Evolutionary conservation across 768 basidiomycete genomes (phyloP), one percentile per base, ranked within the genome.

Genomic region (Lactarius deliciosus): DNA sequence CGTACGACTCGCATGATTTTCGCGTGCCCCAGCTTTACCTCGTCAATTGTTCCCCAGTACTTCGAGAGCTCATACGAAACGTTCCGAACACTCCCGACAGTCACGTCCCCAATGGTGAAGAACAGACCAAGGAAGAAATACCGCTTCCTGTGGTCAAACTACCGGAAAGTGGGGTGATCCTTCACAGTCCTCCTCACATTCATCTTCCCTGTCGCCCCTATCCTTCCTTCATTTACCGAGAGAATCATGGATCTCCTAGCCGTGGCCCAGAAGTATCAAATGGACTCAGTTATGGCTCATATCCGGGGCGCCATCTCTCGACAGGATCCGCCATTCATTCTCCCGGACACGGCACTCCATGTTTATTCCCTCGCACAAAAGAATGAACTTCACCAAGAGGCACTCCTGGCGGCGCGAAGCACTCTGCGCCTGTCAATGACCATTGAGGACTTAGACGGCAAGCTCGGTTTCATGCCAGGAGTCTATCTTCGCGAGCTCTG

Each of bases 331-430:
- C 30, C 30, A 30, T 47, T 61, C 2, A 53, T 64, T 5, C 30
- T 41, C 13, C 54, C 30, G 6, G 20, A 20, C 11, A 58, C 18
- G 15, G 64, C 64, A 20, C 32, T 64, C 18, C 45, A 45, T 7
- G 30, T 36, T 15, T 58, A 30, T 32, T 38, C 20, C 40, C 22
- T 64, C 13, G 57, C 64, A 22, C 47, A 57, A 20, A 25, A 22
- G 36, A 18, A 64, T 22, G 41, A 18, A n/a, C 38, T 64, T 7
- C 38, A 13, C 2, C 56, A 58, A 30, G 56, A 64, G n/a, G 32
- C 34, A 8, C 11, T 32, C 7, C 22, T 5, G 11, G 55, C 63
- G 13, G 63, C 56, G 16, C 32, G 57, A 41, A 3, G 3, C 10
- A 58, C 63, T 9, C 18, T 64, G 30, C 38, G 16, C 28, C 28